Evolutionary conservation across 495 filamentous ascomycete species (phyloP).

Genomic region (Tuber magnatum): DNA sequence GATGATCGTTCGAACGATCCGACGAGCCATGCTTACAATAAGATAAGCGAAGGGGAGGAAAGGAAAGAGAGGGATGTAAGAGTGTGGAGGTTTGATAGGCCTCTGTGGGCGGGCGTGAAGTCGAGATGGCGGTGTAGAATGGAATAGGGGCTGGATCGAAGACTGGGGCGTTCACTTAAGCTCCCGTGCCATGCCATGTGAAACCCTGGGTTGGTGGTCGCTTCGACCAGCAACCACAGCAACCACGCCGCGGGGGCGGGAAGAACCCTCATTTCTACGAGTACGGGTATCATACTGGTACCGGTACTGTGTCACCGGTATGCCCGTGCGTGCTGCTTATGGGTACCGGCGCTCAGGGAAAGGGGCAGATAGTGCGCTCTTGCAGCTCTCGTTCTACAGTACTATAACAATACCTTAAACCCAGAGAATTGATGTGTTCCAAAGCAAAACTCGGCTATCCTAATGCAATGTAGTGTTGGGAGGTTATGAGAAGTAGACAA

Average conservation of each 20-base stretch:
- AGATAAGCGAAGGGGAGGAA: constrained; percentile 8
- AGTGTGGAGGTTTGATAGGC: background rate
- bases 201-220: background rate
- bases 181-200: background rate
- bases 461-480: background rate
- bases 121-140: background rate
- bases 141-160: background rate
- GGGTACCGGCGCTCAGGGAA: background rate
- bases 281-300: too few relatives aligned
- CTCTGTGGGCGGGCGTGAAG: background rate
- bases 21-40: constrained; percentile 35
- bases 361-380: background rate
- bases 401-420: background rate
- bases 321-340: background rate
- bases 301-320: too few relatives aligned
- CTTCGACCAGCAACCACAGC: background rate
- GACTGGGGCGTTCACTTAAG: background rate
- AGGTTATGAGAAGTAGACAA: too few relatives aligned
- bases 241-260: background rate
- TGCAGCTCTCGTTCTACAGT: background rate
- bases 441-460: background rate
- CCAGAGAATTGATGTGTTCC: background rate
- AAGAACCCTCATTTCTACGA: background rate
- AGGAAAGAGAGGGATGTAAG: background rate
- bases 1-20: constrained; percentile 66